Percentiles rank a stretch among this genome's conserved stretches.
Evolutionary conservation across 2,329 filamentous ascomycete species (phyloP).

Genomic region (Epichloe baconii): DNA sequence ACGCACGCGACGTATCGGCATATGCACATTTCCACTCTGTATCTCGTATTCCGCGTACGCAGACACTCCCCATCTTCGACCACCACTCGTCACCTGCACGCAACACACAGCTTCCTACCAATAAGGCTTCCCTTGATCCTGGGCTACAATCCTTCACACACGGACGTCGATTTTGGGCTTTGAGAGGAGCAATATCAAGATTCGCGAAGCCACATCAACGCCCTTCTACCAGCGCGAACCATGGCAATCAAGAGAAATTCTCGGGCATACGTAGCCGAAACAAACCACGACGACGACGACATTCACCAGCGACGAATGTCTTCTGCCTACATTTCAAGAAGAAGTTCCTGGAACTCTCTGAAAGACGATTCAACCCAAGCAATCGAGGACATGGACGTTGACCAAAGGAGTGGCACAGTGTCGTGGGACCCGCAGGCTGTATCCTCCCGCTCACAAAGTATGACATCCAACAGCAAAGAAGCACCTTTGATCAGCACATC

Average conservation of each 20-base stretch:
- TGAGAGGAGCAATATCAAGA: no score
- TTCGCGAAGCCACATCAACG: no score
- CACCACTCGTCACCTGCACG: not conserved
- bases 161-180: no score
- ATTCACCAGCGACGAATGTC: constrained; percentile 4
- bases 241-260: constrained; percentile 15
- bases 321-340: constrained; percentile 15
- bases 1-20: constrained; percentile 1
- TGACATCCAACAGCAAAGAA: constrained; percentile 9
- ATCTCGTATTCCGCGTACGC: not conserved
- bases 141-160: no score
- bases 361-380: constrained; percentile 15
- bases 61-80: not conserved
- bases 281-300: constrained; percentile 6
- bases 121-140: not conserved
- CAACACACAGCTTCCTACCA: not conserved
- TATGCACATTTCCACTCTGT: not conserved
- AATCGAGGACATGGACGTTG: constrained; percentile 13
- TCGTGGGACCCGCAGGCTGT: constrained; percentile 8
- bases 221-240: not conserved
- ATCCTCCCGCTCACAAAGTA: not conserved
- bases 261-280: constrained; percentile 11
- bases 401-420: constrained; percentile 7
- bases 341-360: constrained; percentile 17
- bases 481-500: not conserved